Evolutionary conservation across 768 basidiomycete genomes (phyloP).

Genomic region (Hygrophoropsis aurantiaca): DNA sequence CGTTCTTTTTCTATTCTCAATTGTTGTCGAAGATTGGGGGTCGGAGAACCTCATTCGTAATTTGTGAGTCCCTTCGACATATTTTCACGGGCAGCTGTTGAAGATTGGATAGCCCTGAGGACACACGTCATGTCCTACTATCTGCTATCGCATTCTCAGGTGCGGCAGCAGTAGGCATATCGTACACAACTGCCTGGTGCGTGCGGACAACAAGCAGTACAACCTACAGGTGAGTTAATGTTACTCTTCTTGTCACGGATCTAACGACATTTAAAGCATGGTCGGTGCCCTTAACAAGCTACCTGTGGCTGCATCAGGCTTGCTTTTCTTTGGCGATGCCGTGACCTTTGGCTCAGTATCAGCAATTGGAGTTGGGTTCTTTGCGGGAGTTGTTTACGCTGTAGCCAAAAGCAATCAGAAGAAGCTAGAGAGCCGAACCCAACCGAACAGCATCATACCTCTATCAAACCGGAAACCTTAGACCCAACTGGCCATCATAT

Average conservation of each 20-base stretch:
- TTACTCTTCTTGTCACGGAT: conserved; percentile 7
- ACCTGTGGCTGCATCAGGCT: conserved; percentile 97
- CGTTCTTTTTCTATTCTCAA: conserved; percentile 76
- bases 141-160: conserved; percentile 94
- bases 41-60: conserved; percentile 72
- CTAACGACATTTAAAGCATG: conserved; percentile 56
- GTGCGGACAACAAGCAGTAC: conserved; percentile 94
- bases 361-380: conserved; percentile 84
- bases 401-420: conserved; percentile 94
- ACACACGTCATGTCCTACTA: conserved; percentile 75
- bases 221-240: conserved; percentile 78
- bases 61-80: conserved; percentile 67
- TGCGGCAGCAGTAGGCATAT: conserved; percentile 96
- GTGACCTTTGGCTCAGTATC: conserved; percentile 87
- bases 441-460: conserved; percentile 59
- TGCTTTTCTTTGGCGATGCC: conserved; percentile 94
- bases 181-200: conserved; percentile 99
- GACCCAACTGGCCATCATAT: conserved; percentile 1
- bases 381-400: conserved; percentile 90
- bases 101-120: conserved; percentile 61
- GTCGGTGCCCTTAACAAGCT: conserved; percentile 97
- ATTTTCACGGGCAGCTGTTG: background rate
- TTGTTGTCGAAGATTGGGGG: conserved; percentile 90
- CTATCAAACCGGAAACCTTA: conserved; percentile 51
- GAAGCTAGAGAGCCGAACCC: conserved; percentile 61